These are phyloP conservation scores for Pezicula carpinea DNA, from an alignment of 2,329 filamentous ascomycete genomes.

Conservation along the genomic window DNA sequence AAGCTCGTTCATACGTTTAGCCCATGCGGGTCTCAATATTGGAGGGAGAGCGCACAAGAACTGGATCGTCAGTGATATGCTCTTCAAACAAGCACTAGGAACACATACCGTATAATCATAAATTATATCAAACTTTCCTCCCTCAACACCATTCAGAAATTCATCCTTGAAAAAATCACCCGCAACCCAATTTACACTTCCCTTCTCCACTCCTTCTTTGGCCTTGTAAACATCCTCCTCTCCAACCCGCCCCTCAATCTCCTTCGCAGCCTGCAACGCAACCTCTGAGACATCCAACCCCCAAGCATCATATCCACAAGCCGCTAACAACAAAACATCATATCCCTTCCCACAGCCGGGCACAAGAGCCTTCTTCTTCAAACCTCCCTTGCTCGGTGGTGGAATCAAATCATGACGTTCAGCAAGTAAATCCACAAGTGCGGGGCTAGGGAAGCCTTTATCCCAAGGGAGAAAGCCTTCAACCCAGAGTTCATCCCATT, in stretches of 20 bases:
- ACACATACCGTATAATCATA: constrained; percentile 57
- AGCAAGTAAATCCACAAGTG: constrained; percentile 47
- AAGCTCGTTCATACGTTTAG: constrained; percentile 45
- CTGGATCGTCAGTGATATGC: constrained; percentile 31
- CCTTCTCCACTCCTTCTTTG: constrained; percentile 39
- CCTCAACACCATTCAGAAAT: constrained; percentile 42
- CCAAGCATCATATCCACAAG: constrained; percentile 68
- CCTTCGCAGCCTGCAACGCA: constrained; percentile 41
- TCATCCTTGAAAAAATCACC: constrained; percentile 65
- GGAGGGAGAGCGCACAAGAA: constrained; percentile 61
- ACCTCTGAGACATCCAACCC: constrained; percentile 44
- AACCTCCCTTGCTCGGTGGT: constrained; percentile 11
- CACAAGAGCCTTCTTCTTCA: constrained; percentile 58
- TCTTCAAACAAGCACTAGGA: not conserved
- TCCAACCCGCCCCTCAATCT: constrained; percentile 33
- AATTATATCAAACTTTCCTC: constrained; percentile 56
- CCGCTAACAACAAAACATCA: constrained; percentile 69
- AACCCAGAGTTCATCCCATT: constrained; percentile 47
- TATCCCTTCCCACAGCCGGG: constrained; percentile 78
- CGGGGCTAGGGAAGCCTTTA: constrained; percentile 46
- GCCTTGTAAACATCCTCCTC: constrained; percentile 39
- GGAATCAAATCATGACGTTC: constrained; percentile 40
- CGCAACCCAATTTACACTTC: constrained; percentile 49
- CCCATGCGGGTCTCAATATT: constrained; percentile 47
- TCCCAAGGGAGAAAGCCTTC: constrained; percentile 49